Evolutionary conservation across 345 rosid genomes (phyloP), one percentile per base, ranked within the genome.

Genomic region (Turnera subulata): DNA sequence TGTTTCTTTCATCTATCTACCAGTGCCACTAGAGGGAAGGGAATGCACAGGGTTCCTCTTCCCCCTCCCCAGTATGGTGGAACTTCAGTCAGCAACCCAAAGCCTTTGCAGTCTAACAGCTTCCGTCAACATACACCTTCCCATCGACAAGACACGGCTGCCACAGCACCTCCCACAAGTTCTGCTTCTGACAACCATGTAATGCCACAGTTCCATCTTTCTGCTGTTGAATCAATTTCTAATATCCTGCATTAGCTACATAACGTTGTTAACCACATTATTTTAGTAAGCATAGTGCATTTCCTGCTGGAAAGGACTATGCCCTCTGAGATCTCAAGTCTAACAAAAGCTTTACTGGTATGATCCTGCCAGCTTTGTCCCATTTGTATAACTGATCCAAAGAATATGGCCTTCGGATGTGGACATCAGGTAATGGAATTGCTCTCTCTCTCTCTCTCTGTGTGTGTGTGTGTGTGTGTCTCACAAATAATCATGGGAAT

Each of bases 61-160:
- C 93, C 91, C 18, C 95, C 97, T 45, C 95, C 96, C 42, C 74
- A 66, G 37, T 76, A 81, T 43, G 76, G 77, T 38, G 59, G 60
- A 6, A 56, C 58, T 60, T 63, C 73, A 52, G 51, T 54, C 40
- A 32, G 63, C 49, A 59, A 66, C 20, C 68, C 51, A 22, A 64
- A 63, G 53, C 65, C 61, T 38, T 42, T 61, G 21, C 40, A 2
- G 9, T 59, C 69, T 17, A 64, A 64, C 47, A 63, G 55, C 46
- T 19, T 35, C 18, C 53, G 0, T 19, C 59, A 62, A 14, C 74
- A 73, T 40, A 33, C 73, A 50, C 76, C 68, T 61, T 77, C 75
- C 51, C 24, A 73, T n/a, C 46, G 74, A 59, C n/a, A 48, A 25
- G 63, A 69, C 5, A 32, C 58, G 9, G 58, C 35, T 14, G 62